These are phyloP conservation scores for Phaeolepiota aurea DNA, from an alignment of 768 basidiomycete genomes.

Conservation along the genomic window DNA sequence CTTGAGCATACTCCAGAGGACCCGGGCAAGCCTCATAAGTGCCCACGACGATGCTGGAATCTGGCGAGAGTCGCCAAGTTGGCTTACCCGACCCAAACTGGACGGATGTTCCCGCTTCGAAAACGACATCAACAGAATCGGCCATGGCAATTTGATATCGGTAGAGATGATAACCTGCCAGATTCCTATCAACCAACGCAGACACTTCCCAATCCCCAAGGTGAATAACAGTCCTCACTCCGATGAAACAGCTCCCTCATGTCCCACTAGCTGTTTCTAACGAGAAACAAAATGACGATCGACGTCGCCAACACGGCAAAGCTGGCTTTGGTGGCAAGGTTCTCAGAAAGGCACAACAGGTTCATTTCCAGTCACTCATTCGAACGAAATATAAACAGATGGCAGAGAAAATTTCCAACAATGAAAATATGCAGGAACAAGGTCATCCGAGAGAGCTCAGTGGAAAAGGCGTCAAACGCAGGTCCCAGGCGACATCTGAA, in stretches of 20 bases:
- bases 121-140: no score
- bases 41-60: constrained; percentile 7
- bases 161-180: background rate
- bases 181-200: constrained; percentile 5
- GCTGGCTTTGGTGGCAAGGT: constrained; percentile 43
- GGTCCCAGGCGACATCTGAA: no score
- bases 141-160: background rate
- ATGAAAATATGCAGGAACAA: no score
- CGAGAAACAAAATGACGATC: constrained; percentile 20
- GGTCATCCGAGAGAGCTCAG: no score
- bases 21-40: constrained; percentile 11
- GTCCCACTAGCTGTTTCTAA: constrained; percentile 24
- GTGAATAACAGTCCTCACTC: background rate
- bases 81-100: no score
- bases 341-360: constrained; percentile 53
- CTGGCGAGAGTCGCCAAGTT: background rate
- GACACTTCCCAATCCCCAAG: constrained; percentile 1
- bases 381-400: no score
- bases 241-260: background rate
- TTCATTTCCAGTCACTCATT: no score
- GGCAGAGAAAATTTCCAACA: no score
- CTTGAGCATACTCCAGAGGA: constrained; percentile 31
- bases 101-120: no score
- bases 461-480: no score
- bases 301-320: constrained; percentile 31